Base-by-base conservation (phyloP, 2,329 filamentous ascomycete genomes). In the Alternaria ethzedia region DNA sequence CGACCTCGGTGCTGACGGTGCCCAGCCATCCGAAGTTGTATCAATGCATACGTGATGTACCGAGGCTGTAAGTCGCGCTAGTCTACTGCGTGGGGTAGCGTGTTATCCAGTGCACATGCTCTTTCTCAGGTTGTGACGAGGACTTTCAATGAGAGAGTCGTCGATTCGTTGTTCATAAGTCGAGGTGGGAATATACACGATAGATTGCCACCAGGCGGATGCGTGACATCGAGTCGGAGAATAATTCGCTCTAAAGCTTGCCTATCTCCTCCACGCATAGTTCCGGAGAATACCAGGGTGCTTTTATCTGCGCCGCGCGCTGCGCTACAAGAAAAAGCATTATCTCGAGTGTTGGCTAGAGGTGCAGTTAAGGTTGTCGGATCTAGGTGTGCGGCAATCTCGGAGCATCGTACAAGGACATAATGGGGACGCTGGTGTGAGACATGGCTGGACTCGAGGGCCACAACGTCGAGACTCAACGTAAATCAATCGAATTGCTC, bases 361-460 rank as follows among this genome's bases (percentile, higher is more conserved):
- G 57, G 70, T 72, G 44, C 9, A 50, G 64, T 71, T 73, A 73
- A 70, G 64, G 69, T 73, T 73, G 49, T 47, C 50, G 64, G 63
- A 50, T 52, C 57, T 57, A 59, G 63, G 28, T 64, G 59, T 56
- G 54, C 56, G 60, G 51, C 28, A 60, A 59, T 36, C 56, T 52
- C 61, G 63, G 61, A 57, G 58, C 60, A 45, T 64, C 47, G 50
- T 57, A 64, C 56, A 56, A 59, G 44, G 25, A 44, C 49, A 32
- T 41, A 9, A 26, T 59, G 28, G 13, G 17, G 43, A 56, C 17
- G 50, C 43, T 50, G 62, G 43, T 54, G 57, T 65, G 36, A 62
- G 57, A 65, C 66, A 57, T 61, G 56, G 63, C 50, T 67, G 54
- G 50, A 43, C 51, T 63, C 32, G 45, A 46, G 32, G 36, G 30